A percentile compares a stretch with the other conserved stretches of the same genome.
These are phyloP conservation scores for Cladosporium sp. DNA, from an alignment of 2,329 filamentous ascomycete genomes.

Conservation along the genomic window DNA sequence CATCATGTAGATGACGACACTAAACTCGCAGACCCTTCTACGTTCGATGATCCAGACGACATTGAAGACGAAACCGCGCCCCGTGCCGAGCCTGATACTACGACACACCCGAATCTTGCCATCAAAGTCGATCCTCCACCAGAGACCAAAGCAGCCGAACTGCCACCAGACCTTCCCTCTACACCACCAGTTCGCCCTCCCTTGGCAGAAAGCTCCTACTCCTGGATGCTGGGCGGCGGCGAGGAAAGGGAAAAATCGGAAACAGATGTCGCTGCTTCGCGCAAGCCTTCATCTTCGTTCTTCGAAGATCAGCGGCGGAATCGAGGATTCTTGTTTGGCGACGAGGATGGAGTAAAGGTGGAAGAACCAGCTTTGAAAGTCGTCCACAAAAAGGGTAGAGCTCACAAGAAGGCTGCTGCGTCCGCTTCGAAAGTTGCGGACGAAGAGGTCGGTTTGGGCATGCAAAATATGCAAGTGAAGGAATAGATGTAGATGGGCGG, in stretches of 20 bases:
- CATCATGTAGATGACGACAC: neutral
- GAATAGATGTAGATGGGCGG: neutral
- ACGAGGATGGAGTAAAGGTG: conserved; percentile 6
- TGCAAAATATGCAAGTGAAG: neutral
- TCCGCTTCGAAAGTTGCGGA: neutral
- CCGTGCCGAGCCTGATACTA: neutral
- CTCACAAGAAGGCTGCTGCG: neutral
- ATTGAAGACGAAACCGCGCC: neutral
- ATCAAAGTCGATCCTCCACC: neutral
- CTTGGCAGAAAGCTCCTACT: conserved; percentile 70
- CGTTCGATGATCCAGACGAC: conserved; percentile 16
- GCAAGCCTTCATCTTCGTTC: conserved; percentile 9
- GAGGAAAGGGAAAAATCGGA: neutral
- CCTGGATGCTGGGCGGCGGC: conserved; percentile 63
- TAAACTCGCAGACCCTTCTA: conserved; percentile 16
- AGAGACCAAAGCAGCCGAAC: neutral
- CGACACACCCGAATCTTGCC: neutral
- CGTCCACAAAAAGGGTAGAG: conserved; percentile 2
- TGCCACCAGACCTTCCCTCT: conserved; percentile 1
- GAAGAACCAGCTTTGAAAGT: neutral
- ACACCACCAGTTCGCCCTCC: conserved; percentile 41
- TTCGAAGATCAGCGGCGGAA: conserved; percentile 17
- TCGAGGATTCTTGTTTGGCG: conserved; percentile 21
- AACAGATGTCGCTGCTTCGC: neutral
- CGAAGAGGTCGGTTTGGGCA: neutral